A percentile compares a stretch with the other conserved stretches of the same genome.
phyloP scores from a whole-genome alignment of 805 yeast species.

The Blastobotrys chiropterorum region DNA sequence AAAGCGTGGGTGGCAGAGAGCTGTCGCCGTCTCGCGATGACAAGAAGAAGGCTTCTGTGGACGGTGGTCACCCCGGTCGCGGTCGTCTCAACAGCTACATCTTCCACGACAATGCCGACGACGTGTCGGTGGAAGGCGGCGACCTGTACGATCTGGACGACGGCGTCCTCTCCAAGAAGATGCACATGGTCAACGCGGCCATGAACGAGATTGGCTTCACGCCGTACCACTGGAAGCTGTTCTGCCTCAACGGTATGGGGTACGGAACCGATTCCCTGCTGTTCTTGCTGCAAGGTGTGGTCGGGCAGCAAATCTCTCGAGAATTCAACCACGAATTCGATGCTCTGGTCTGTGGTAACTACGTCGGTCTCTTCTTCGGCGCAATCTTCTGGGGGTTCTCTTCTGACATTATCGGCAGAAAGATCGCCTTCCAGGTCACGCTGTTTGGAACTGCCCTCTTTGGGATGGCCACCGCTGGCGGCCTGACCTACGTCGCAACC shows the following conservation, averaged over 20 bases:
- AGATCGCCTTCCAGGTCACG: constrained; percentile 44
- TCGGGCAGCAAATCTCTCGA: constrained; percentile 39
- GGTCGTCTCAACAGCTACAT: neutral
- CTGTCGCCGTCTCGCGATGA: no score
- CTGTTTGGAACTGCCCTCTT: constrained; percentile 42
- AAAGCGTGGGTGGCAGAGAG: neutral
- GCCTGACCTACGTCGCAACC: constrained; percentile 44
- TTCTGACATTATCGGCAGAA: constrained; percentile 50
- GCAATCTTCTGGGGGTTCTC: constrained; percentile 49
- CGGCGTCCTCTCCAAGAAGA: constrained; percentile 7
- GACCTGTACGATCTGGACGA: constrained; percentile 6
- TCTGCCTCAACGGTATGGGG: constrained; percentile 49
- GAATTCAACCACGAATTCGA: constrained; percentile 34
- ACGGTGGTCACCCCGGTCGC: neutral
- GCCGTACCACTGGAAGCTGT: constrained; percentile 43
- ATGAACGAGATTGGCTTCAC: constrained; percentile 58
- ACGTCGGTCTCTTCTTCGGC: constrained; percentile 47
- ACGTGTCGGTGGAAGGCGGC: neutral
- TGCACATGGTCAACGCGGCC: constrained; percentile 43
- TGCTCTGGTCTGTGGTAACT: constrained; percentile 39
- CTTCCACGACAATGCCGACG: neutral
- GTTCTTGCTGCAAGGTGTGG: constrained; percentile 41
- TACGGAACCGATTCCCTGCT: constrained; percentile 50
- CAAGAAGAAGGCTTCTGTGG: neutral
- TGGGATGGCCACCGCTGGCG: constrained; percentile 44